These are phyloP conservation scores for Torulaspora microellipsoides DNA, from an alignment of 805 yeast species.

Conservation along the genomic window DNA sequence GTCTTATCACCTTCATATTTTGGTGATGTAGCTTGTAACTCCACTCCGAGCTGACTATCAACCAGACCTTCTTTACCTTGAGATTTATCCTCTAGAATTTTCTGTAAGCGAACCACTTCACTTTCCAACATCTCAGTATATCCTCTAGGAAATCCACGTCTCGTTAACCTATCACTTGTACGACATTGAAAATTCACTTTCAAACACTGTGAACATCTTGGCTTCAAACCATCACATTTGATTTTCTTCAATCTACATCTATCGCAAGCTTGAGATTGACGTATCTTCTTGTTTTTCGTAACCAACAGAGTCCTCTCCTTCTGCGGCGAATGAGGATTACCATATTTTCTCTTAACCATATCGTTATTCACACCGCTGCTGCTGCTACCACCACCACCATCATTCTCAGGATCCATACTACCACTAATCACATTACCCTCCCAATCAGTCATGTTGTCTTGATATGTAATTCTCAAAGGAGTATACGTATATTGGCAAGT, in stretches of 20 bases:
- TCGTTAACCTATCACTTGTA: slow-evolving; percentile 65
- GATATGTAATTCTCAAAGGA: background rate
- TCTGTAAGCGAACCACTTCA: slow-evolving; percentile 56
- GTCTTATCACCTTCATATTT: background rate
- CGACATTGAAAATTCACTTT: slow-evolving; percentile 64
- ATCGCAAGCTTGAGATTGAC: slow-evolving; percentile 80
- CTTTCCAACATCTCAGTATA: slow-evolving; percentile 72
- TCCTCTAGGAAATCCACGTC: slow-evolving; percentile 78
- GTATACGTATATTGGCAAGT: too few relatives aligned
- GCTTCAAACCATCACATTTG: slow-evolving; percentile 68
- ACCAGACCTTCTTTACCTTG: background rate
- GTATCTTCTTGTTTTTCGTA: slow-evolving; percentile 22
- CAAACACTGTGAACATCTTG: slow-evolving; percentile 61
- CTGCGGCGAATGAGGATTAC: slow-evolving; percentile 14
- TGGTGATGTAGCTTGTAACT: background rate
- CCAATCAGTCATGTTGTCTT: background rate
- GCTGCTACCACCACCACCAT: background rate
- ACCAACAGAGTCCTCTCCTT: slow-evolving; percentile 25
- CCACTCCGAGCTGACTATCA: background rate
- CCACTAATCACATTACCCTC: background rate
- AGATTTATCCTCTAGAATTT: slow-evolving; percentile 18
- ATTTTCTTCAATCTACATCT: slow-evolving; percentile 73
- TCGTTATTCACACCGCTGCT: background rate
- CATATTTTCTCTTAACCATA: slow-evolving; percentile 19
- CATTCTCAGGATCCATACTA: background rate